These are phyloP conservation scores for Phoma sp. DNA, from an alignment of 2,329 filamentous ascomycete species.

Conservation along the genomic window DNA sequence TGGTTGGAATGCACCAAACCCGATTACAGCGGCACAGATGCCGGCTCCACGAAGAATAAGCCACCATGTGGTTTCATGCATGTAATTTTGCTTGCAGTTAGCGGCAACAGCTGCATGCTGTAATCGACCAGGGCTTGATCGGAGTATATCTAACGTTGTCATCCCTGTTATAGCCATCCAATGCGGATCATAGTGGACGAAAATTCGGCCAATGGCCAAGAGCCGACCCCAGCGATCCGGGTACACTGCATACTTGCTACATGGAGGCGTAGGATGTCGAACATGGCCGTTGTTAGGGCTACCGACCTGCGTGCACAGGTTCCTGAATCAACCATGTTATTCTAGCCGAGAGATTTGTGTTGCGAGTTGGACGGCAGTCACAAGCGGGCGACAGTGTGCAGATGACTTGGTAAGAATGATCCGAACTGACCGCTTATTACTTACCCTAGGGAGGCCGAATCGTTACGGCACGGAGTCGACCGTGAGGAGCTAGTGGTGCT, in stretches of 20 bases:
- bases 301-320: constrained; percentile 3
- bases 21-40: constrained; percentile 10
- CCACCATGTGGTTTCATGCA: constrained; percentile 16
- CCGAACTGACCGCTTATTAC: constrained; percentile 13
- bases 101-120: constrained; percentile 3
- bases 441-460: not conserved
- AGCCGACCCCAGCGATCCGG: not conserved
- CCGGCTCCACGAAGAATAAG: constrained; percentile 15
- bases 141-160: constrained; percentile 11
- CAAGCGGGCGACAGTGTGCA: not conserved
- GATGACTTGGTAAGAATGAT: not conserved
- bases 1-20: constrained; percentile 1
- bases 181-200: not conserved
- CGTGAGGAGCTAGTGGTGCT: constrained; percentile 17
- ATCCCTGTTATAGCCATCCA: constrained; percentile 2
- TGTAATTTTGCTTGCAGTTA: constrained; percentile 11
- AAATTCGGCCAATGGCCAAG: constrained; percentile 2
- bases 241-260: not conserved
- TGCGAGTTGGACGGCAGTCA: too few species aligned
- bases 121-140: constrained; percentile 9
- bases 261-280: not conserved
- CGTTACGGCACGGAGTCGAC: constrained; percentile 12
- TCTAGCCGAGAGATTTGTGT: not conserved
- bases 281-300: constrained; percentile 1
- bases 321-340: constrained; percentile 3